Conservation (phyloP, 2,329 filamentous ascomycete genomes). For the Dothideomycetes sp. region DNA sequence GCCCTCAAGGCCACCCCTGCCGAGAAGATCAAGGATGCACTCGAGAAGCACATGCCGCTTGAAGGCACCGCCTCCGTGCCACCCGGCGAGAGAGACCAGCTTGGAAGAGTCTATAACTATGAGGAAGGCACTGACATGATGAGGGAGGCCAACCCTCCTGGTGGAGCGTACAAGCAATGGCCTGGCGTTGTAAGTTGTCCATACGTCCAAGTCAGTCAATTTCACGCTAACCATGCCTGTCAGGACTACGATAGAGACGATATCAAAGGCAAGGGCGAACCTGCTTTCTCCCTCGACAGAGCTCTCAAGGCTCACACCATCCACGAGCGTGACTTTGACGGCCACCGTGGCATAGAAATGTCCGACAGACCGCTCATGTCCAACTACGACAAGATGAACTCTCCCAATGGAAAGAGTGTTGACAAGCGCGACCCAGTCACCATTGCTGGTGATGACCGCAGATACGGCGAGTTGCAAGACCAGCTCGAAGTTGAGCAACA, state of each 20-base stretch:
- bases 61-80: constrained; percentile 72
- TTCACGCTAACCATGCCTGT: not conserved
- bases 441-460: constrained; percentile 21
- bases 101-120: constrained; percentile 64
- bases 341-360: constrained; percentile 31
- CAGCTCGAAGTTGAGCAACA: constrained; percentile 14
- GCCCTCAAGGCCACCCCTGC: constrained; percentile 70
- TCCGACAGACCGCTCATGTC: constrained; percentile 27
- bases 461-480: constrained; percentile 20
- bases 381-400: constrained; percentile 21
- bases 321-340: constrained; percentile 18
- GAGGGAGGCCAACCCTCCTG: constrained; percentile 55
- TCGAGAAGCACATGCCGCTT: constrained; percentile 64
- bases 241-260: constrained; percentile 61
- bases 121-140: constrained; percentile 80
- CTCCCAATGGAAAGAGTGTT: constrained; percentile 11
- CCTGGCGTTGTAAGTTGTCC: constrained; percentile 56
- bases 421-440: constrained; percentile 20
- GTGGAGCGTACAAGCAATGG: constrained; percentile 70
- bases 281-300: constrained; percentile 59
- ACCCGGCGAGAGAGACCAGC: constrained; percentile 55
- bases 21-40: constrained; percentile 65
- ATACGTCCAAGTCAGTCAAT: not conserved
- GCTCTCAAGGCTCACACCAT: constrained; percentile 50
- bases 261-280: constrained; percentile 73